A percentile compares a stretch with the other conserved stretches of the same genome.
phyloP scores from a whole-genome alignment of 2,329 filamentous ascomycete genomes.

The Cyphellophora europaea region DNA sequence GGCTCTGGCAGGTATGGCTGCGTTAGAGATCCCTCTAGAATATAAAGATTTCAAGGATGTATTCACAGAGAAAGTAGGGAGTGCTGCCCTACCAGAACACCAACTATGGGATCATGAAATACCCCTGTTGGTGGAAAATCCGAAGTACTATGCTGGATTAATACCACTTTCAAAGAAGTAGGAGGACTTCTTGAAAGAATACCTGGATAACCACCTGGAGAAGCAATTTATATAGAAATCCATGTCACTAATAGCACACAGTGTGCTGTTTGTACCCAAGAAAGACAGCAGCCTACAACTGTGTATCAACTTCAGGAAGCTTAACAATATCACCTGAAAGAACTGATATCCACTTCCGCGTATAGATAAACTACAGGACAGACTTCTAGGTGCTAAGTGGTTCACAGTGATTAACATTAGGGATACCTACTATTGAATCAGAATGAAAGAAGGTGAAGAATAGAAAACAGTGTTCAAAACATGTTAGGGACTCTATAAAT shows the following conservation, averaged over 20 bases:
- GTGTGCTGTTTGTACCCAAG: constrained; percentile 26
- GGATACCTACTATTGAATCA: constrained; percentile 9
- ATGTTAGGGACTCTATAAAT: constrained; percentile 14
- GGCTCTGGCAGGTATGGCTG: neutral
- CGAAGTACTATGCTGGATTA: neutral
- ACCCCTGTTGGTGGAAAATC: neutral
- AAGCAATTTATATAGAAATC: constrained; percentile 16
- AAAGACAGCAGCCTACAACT: constrained; percentile 21
- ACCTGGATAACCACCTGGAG: constrained; percentile 13
- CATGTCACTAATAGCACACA: constrained; percentile 12
- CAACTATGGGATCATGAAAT: constrained; percentile 1
- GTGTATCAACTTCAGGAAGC: constrained; percentile 26
- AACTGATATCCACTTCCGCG: constrained; percentile 24
- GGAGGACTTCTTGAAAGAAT: constrained; percentile 8
- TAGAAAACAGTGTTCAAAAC: constrained; percentile 15
- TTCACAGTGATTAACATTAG: constrained; percentile 18
- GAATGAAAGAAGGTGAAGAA: constrained; percentile 11
- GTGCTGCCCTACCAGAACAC: neutral
- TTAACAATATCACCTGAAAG: constrained; percentile 28
- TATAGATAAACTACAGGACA: constrained; percentile 14
- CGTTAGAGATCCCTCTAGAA: neutral
- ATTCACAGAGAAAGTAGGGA: neutral
- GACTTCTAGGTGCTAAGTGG: constrained; percentile 2
- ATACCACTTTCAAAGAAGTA: neutral
- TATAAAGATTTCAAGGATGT: constrained; percentile 1